Percentiles rank a stretch among this genome's conserved stretches.
phyloP scores from a whole-genome alignment of 1,139 yeast genomes.

The Candida tunisiensis region DNA sequence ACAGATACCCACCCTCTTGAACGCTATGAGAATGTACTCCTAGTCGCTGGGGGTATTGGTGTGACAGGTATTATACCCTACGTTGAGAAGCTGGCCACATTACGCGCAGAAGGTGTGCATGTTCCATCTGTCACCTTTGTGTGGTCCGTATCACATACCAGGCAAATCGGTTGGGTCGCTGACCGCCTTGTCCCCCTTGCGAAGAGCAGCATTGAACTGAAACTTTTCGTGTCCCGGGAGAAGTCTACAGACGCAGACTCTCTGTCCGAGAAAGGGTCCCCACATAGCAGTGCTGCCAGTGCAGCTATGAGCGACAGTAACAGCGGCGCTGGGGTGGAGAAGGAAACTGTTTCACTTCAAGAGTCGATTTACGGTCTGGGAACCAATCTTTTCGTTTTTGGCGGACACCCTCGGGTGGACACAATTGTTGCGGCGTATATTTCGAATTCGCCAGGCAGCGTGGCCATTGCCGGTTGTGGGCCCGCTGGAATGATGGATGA shows the following conservation, averaged over 20 bases:
- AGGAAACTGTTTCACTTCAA: no score
- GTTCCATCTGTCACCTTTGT: conserved; percentile 10
- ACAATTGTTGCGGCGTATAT: no score
- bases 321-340: no score
- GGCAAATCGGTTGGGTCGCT: conserved; percentile 13
- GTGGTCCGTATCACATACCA: conserved; percentile 16
- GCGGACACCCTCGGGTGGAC: no score
- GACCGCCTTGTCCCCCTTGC: conserved; percentile 10
- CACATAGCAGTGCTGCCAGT: no score
- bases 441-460: conserved; percentile 10
- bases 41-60: conserved; percentile 63
- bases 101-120: conserved; percentile 5
- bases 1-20: conserved; percentile 37
- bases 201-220: conserved; percentile 10
- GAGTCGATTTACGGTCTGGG: no score
- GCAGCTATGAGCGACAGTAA: no score
- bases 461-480: conserved; percentile 21
- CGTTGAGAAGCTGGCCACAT: conserved; percentile 10
- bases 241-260: no score
- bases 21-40: conserved; percentile 34
- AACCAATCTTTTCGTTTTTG: no score
- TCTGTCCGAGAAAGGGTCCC: background rate
- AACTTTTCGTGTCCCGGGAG: conserved; percentile 8
- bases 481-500: conserved; percentile 22
- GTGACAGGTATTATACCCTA: conserved; percentile 38